phyloP scores from a whole-genome alignment of 2,329 filamentous ascomycete species.

The Ilyonectria robusta region DNA sequence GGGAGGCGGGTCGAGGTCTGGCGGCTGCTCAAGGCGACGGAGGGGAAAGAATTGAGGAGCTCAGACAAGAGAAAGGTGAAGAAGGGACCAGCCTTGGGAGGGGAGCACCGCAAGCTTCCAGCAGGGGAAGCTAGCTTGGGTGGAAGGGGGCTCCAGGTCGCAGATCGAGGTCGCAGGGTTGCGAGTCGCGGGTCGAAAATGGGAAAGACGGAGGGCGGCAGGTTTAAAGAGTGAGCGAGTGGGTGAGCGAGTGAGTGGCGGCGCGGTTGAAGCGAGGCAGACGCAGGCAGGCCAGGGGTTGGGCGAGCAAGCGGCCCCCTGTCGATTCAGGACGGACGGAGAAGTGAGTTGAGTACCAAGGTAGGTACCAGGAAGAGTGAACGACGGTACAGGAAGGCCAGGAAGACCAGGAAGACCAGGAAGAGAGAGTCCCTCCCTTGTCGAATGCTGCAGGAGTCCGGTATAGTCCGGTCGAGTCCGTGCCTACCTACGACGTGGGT shows the following conservation, averaged over 20 bases:
- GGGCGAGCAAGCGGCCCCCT: conserved; percentile 35
- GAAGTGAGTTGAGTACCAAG: conserved; percentile 5
- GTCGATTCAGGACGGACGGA: conserved; percentile 18
- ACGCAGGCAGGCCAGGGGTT: conserved; percentile 47
- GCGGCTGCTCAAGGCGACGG: conserved; percentile 5
- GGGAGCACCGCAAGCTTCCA: conserved; percentile 41
- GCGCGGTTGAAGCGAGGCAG: conserved; percentile 44
- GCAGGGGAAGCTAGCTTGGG: conserved; percentile 37
- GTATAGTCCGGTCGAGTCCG: conserved; percentile 30
- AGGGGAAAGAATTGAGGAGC: conserved; percentile 11
- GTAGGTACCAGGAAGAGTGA: conserved; percentile 12
- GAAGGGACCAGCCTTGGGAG: conserved; percentile 35
- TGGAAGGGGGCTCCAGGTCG: conserved; percentile 32
- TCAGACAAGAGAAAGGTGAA: conserved; percentile 33
- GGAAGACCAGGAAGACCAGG: conserved; percentile 14
- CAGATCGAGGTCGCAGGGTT: conserved; percentile 23
- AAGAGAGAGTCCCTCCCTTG: conserved; percentile 22
- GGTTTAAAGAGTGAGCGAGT: conserved; percentile 50
- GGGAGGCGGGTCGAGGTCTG: conserved; percentile 7
- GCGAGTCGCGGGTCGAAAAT: conserved; percentile 24
- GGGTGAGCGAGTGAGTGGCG: conserved; percentile 38
- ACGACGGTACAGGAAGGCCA: conserved; percentile 5
- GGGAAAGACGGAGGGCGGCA: conserved; percentile 49
- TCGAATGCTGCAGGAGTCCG: conserved; percentile 26
- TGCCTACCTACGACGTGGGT: conserved; percentile 17